phyloP scores from a whole-genome alignment of 345 rosid genomes.

The Rhizophora apiculata region DNA sequence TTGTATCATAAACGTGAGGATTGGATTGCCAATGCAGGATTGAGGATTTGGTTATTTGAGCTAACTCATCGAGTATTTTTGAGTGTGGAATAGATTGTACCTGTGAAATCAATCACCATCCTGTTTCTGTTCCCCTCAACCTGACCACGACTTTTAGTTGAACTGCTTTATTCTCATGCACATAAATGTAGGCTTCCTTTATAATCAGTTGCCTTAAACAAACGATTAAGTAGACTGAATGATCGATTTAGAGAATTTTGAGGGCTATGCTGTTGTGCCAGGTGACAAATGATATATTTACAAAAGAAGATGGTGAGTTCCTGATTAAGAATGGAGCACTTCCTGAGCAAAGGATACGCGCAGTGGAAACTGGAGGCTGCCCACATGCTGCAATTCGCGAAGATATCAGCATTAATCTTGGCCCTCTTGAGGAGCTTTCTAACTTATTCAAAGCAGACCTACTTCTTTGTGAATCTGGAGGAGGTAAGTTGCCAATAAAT shows the following conservation, averaged over 20 bases:
- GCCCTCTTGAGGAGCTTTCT: constrained; percentile 95
- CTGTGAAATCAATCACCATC: too few relatives aligned
- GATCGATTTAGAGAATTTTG: background rate
- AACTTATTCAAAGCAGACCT: constrained; percentile 79
- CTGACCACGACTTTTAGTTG: too few relatives aligned
- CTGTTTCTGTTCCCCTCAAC: too few relatives aligned
- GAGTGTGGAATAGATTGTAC: too few relatives aligned
- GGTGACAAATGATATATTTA: constrained; percentile 99
- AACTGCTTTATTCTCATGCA: too few relatives aligned
- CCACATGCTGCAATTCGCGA: constrained; percentile 99
- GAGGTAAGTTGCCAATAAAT: constrained; percentile 47
- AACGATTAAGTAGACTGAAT: constrained; percentile 7
- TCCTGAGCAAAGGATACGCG: constrained; percentile 87
- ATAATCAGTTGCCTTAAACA: too few relatives aligned
- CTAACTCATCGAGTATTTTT: too few relatives aligned
- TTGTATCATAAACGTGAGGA: background rate
- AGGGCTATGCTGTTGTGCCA: constrained; percentile 21
- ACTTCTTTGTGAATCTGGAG: constrained; percentile 97
- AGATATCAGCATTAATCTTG: constrained; percentile 94
- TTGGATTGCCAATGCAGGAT: background rate
- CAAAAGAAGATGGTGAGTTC: constrained; percentile 96
- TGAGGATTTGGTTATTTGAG: too few relatives aligned
- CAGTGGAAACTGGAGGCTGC: constrained; percentile 96
- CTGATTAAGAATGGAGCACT: constrained; percentile 87
- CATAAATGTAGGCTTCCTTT: too few relatives aligned